Evolutionary conservation across 2,329 filamentous ascomycete species (phyloP).

Genomic region (Aspergillus sp.): DNA sequence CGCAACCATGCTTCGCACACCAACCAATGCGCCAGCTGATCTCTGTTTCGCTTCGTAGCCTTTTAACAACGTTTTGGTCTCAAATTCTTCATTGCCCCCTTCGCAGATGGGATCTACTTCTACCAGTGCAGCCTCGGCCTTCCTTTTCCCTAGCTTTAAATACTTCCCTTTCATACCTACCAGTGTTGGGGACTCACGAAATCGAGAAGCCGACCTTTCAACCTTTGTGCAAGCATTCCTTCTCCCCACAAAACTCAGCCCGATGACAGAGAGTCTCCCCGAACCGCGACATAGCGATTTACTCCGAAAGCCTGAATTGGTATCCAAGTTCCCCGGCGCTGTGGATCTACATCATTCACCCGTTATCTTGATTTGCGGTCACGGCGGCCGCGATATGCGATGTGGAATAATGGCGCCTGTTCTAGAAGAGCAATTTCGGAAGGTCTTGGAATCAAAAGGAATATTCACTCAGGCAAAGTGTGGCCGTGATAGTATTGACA

Average conservation of each 20-base stretch:
- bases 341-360: slow-evolving; percentile 60
- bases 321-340: slow-evolving; percentile 57
- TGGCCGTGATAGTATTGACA: slow-evolving; percentile 27
- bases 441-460: slow-evolving; percentile 30
- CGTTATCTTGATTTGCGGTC: slow-evolving; percentile 79
- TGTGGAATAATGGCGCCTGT: slow-evolving; percentile 80
- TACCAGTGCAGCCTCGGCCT: slow-evolving; percentile 54
- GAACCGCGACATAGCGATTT: slow-evolving; percentile 28
- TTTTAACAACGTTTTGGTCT: slow-evolving; percentile 75
- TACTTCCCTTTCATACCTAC: slow-evolving; percentile 72
- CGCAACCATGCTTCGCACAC: not conserved
- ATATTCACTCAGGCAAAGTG: slow-evolving; percentile 24
- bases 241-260: slow-evolving; percentile 35
- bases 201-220: slow-evolving; percentile 32
- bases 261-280: slow-evolving; percentile 34
- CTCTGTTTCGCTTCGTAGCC: slow-evolving; percentile 55
- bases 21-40: slow-evolving; percentile 3
- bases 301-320: slow-evolving; percentile 52
- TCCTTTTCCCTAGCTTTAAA: slow-evolving; percentile 80
- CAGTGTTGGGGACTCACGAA: slow-evolving; percentile 49
- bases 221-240: slow-evolving; percentile 47
- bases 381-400: slow-evolving; percentile 75
- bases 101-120: slow-evolving; percentile 36
- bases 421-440: slow-evolving; percentile 68
- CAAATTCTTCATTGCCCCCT: slow-evolving; percentile 72